phyloP scores from a whole-genome alignment of 2,329 filamentous ascomycete species.

The Chalaropsis thielavioides region DNA sequence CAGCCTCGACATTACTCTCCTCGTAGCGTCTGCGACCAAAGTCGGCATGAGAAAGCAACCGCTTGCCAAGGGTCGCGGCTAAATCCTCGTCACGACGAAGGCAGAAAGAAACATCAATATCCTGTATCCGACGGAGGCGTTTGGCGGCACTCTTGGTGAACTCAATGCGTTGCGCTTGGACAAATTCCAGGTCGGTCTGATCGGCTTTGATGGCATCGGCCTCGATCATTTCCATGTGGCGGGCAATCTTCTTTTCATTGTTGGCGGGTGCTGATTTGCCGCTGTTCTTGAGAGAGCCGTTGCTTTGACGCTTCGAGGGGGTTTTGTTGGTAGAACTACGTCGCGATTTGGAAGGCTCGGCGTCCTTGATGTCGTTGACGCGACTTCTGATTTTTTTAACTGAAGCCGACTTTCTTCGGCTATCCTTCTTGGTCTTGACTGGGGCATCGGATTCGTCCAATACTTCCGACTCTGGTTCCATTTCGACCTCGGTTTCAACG shows the following conservation, averaged over 20 bases:
- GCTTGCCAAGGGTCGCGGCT: constrained; percentile 41
- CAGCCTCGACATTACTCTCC: constrained; percentile 61
- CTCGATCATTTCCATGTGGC: constrained; percentile 30
- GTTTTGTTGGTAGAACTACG: constrained; percentile 38
- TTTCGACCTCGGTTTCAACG: constrained; percentile 17
- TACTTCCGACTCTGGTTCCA: constrained; percentile 12
- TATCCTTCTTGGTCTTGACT: constrained; percentile 18
- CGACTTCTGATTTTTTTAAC: constrained; percentile 31
- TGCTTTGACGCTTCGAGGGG: constrained; percentile 43
- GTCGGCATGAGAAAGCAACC: constrained; percentile 53
- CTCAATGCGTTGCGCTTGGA: constrained; percentile 31
- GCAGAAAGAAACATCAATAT: constrained; percentile 47
- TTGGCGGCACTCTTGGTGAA: constrained; percentile 48
- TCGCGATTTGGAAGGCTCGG: constrained; percentile 36
- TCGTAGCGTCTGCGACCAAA: constrained; percentile 64
- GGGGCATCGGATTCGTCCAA: constrained; percentile 18
- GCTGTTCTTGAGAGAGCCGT: constrained; percentile 45
- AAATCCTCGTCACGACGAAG: constrained; percentile 48
- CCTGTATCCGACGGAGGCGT: constrained; percentile 51
- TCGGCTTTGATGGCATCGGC: constrained; percentile 27
- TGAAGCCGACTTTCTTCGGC: constrained; percentile 11
- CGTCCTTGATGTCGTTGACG: constrained; percentile 36
- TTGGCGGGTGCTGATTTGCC: constrained; percentile 44
- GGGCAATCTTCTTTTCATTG: constrained; percentile 29
- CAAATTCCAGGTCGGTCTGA: constrained; percentile 26